A percentile compares a stretch with the other conserved stretches of the same genome.
phyloP scores from a whole-genome alignment of 495 filamentous ascomycete genomes.

The Talaromyces ruber region DNA sequence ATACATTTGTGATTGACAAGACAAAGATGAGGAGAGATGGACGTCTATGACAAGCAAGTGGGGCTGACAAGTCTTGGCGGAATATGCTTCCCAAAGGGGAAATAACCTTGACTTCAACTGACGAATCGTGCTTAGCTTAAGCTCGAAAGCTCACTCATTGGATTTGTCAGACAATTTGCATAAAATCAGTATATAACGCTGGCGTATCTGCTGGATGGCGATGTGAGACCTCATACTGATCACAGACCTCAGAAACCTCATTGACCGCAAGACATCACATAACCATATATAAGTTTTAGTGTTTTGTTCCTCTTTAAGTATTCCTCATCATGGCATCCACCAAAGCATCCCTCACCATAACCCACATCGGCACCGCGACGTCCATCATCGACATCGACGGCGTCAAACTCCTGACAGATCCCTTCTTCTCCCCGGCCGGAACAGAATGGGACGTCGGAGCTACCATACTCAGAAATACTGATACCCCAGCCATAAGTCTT shows the following conservation, averaged over 20 bases:
- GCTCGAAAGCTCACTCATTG: background rate
- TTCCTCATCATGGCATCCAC: background rate
- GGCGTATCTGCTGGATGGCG: background rate
- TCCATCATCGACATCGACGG: constrained; percentile 39
- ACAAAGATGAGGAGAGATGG: background rate
- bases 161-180: background rate
- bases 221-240: background rate
- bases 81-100: background rate
- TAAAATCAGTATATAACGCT: background rate
- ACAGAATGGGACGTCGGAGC: constrained; percentile 25
- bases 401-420: constrained; percentile 43
- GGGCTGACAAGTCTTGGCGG: background rate
- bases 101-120: background rate
- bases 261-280: no score
- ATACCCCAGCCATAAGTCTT: constrained; percentile 26
- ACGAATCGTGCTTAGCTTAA: background rate
- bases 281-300: no score
- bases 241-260: no score
- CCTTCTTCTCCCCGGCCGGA: constrained; percentile 40
- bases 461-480: constrained; percentile 19
- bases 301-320: background rate
- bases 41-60: background rate
- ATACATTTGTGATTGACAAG: background rate
- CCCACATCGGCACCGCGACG: constrained; percentile 44
- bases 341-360: constrained; percentile 14